phyloP scores from a whole-genome alignment of 2,329 filamentous ascomycete species.

The Xylaria sp. region DNA sequence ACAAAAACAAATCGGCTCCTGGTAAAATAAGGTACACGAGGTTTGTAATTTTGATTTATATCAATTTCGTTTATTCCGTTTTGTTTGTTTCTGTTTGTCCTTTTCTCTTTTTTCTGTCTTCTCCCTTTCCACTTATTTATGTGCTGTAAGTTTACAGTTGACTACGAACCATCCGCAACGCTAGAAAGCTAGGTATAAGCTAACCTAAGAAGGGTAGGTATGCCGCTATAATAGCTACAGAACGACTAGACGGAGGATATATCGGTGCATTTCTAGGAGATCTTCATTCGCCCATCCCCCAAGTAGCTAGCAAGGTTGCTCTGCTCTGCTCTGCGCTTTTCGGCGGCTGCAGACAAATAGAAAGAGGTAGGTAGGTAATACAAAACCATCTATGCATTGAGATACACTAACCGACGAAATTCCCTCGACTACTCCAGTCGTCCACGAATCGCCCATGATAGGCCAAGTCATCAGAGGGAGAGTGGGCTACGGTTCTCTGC shows the following conservation, averaged over 20 bases:
- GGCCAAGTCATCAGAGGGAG: conserved; percentile 31
- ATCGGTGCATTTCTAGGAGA: conserved; percentile 2
- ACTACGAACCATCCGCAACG: background rate
- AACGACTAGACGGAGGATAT: background rate
- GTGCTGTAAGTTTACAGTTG: background rate
- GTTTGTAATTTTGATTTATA: background rate
- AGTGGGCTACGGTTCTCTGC: conserved; percentile 33
- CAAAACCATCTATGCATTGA: conserved; percentile 11
- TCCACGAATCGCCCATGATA: conserved; percentile 28
- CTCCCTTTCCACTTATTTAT: background rate
- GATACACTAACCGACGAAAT: conserved; percentile 26
- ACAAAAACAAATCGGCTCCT: no score
- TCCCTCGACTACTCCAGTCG: conserved; percentile 13
- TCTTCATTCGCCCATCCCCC: conserved; percentile 17
- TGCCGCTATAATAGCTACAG: background rate
- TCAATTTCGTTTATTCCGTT: no score
- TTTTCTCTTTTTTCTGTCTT: background rate
- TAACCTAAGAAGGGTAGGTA: background rate
- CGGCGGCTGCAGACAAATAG: conserved; percentile 20
- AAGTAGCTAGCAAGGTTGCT: conserved; percentile 23
- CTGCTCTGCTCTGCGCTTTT: background rate
- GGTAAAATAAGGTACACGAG: no score
- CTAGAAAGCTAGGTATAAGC: background rate
- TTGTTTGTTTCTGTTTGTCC: no score
- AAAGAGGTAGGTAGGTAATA: conserved; percentile 1